Evolutionary conservation across 768 basidiomycete species (phyloP), one percentile per base, ranked within the genome.

Genomic region (Boletus insuetus): DNA sequence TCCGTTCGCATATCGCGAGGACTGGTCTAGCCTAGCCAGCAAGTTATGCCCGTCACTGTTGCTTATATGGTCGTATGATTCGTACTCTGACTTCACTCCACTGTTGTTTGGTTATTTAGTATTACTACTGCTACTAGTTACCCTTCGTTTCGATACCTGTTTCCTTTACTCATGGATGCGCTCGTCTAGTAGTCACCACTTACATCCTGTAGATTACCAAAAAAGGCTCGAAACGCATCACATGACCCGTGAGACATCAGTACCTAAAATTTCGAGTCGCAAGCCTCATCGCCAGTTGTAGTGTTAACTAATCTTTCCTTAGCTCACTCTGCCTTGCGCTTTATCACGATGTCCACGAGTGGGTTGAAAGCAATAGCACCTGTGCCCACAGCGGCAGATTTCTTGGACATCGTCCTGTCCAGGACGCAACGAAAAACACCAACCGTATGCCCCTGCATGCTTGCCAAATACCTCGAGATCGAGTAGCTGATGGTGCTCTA

Each of bases 391-490:
- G 94, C 96, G 61, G 77, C 85, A 16, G 96, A 98, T 74, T 98
- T 98, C 67, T 72, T 96, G 74, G 93, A 96, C 73, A 95, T 96
- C 56, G 91, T 96, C 37, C 70, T 96, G 66, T 92, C 90, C 65
- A 94, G 85, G 73, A 98, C 96, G 1, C 95, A 97, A 77, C 79
- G 96, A 67, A 98, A 98, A 79, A 98, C 96, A 24, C 96, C 96
- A 11, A 98, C 96, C 29, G 93, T 92, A 68, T 46, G 64, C 42
- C 6, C 4, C 31, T 40, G 13, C 48, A 39, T 35, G 12, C 20
- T 42, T 40, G 9, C 32, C n/a, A 32, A 38, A 42, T 11, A 48
- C 39, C 39, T 51, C n/a, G 35, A 41, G 39, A 47, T 55, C 52
- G 31, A 39, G 49, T n/a, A n/a, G 26, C 38, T 48, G 39, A 58